These are phyloP conservation scores for Scedosporium boydii DNA, from an alignment of 2,329 filamentous ascomycete species.

Conservation along the genomic window DNA sequence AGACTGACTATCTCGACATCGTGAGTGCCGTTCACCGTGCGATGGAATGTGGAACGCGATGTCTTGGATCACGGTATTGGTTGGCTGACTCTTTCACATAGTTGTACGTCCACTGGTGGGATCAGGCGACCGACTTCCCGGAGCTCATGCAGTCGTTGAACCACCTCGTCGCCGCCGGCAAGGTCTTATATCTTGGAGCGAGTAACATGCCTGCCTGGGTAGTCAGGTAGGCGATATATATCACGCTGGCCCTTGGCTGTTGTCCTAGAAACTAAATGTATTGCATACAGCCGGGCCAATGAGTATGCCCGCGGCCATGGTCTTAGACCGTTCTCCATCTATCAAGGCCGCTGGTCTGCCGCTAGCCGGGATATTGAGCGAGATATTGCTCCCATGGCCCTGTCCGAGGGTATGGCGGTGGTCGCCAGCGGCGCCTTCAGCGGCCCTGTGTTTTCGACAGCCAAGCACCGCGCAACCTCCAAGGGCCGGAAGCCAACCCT, in stretches of 20 bases:
- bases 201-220: constrained; percentile 22
- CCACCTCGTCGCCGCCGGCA: constrained; percentile 15
- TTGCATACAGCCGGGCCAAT: constrained; percentile 13
- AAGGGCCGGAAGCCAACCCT: constrained; percentile 12
- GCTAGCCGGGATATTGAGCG: constrained; percentile 28
- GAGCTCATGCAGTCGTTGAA: constrained; percentile 19
- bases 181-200: constrained; percentile 21
- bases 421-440: constrained; percentile 50
- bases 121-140: constrained; percentile 13
- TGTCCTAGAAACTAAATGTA: background rate
- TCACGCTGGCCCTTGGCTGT: background rate
- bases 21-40: constrained; percentile 19
- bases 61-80: background rate
- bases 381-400: constrained; percentile 34
- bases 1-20: constrained; percentile 61
- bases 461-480: constrained; percentile 21
- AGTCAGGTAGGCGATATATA: constrained; percentile 11
- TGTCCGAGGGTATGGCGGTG: constrained; percentile 38
- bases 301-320: constrained; percentile 17
- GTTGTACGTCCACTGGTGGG: constrained; percentile 21
- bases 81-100: background rate
- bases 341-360: constrained; percentile 32
- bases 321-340: constrained; percentile 21
- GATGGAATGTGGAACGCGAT: background rate
- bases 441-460: constrained; percentile 35